Conservation (phyloP, 352 stramenopile genomes). For the Phytopythium chamaehyphon region DNA sequence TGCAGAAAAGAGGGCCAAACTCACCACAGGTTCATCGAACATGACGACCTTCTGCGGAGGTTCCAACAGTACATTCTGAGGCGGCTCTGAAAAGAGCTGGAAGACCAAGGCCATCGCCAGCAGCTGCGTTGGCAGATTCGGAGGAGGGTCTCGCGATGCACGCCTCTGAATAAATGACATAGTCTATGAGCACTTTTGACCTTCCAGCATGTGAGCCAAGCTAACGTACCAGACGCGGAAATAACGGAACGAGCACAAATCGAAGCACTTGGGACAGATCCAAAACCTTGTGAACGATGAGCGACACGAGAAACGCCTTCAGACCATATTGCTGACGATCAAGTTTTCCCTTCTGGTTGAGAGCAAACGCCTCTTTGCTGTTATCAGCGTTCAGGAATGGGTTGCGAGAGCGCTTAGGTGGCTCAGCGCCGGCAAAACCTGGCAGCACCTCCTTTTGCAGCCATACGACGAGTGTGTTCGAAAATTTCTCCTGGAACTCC, state of each 20-base stretch:
- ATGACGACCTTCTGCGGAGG: slow-evolving; percentile 67
- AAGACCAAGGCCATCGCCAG: slow-evolving; percentile 83
- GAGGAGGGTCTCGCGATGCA: slow-evolving; percentile 63
- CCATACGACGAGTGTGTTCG: slow-evolving; percentile 81
- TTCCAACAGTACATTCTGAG: slow-evolving; percentile 74
- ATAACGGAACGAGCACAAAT: slow-evolving; percentile 79
- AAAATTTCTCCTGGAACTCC: slow-evolving; percentile 83
- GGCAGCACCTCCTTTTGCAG: slow-evolving; percentile 84
- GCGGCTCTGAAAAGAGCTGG: slow-evolving; percentile 80
- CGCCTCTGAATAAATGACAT: slow-evolving; percentile 29
- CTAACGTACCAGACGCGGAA: slow-evolving; percentile 64
- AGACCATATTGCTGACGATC: slow-evolving; percentile 84
- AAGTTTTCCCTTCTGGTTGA: slow-evolving; percentile 81
- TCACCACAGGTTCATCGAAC: slow-evolving; percentile 86
- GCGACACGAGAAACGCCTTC: slow-evolving; percentile 79
- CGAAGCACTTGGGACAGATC: slow-evolving; percentile 80
- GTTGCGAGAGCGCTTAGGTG: slow-evolving; percentile 72
- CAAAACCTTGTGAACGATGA: slow-evolving; percentile 84
- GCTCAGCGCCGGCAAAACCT: slow-evolving; percentile 74
- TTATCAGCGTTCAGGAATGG: slow-evolving; percentile 80
- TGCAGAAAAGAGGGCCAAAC: too few species aligned
- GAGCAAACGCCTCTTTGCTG: slow-evolving; percentile 72
- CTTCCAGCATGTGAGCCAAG: too few species aligned
- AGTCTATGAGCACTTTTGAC: too few species aligned
- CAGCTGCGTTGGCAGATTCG: slow-evolving; percentile 75